phyloP scores from a whole-genome alignment of 1,284 basidiomycete genomes.

The Trichosporon ovoides region DNA sequence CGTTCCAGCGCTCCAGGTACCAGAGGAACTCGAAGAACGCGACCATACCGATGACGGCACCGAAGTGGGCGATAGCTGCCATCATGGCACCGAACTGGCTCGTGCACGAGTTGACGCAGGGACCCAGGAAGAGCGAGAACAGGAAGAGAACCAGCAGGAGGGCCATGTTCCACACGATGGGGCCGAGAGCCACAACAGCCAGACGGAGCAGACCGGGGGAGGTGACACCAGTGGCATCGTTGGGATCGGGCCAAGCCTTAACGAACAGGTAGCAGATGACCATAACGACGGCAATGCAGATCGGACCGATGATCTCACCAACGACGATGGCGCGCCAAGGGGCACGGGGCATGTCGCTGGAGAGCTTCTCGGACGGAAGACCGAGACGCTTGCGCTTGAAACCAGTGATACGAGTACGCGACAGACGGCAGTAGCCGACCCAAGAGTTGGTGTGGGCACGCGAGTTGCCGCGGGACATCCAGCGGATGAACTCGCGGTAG shows the following conservation, averaged over 20 bases:
- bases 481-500: slow-evolving; percentile 90
- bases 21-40: slow-evolving; percentile 92
- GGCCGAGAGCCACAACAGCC: slow-evolving; percentile 86
- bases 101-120: slow-evolving; percentile 69
- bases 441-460: slow-evolving; percentile 94
- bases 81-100: slow-evolving; percentile 83
- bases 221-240: slow-evolving; percentile 45
- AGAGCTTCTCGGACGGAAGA: slow-evolving; percentile 88
- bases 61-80: slow-evolving; percentile 76
- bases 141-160: slow-evolving; percentile 81
- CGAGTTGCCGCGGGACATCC: slow-evolving; percentile 96
- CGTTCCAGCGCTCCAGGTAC: slow-evolving; percentile 90
- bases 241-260: slow-evolving; percentile 57
- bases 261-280: slow-evolving; percentile 76
- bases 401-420: slow-evolving; percentile 90
- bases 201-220: slow-evolving; percentile 79
- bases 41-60: slow-evolving; percentile 74
- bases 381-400: slow-evolving; percentile 96
- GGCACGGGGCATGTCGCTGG: slow-evolving; percentile 83
- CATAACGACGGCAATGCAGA: slow-evolving; percentile 75
- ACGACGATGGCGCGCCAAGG: slow-evolving; percentile 82
- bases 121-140: slow-evolving; percentile 84
- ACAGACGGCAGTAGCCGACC: slow-evolving; percentile 94
- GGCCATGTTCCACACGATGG: slow-evolving; percentile 91
- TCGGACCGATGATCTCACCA: slow-evolving; percentile 80